Evolutionary conservation across 441 rosid species (phyloP), one percentile per base, ranked within the genome.

Genomic region (Croton setiger): DNA sequence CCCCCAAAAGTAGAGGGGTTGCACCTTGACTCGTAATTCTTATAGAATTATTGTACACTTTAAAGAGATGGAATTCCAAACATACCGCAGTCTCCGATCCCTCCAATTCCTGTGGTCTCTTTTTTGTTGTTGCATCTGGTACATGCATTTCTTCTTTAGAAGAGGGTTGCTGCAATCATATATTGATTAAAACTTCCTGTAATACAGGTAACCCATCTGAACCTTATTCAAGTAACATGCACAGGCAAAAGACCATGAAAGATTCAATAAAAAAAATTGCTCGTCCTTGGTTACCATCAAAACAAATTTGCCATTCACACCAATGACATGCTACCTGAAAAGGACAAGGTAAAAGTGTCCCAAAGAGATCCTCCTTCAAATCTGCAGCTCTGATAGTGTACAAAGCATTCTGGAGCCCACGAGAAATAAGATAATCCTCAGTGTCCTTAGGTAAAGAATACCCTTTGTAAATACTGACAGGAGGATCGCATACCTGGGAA

Each of bases 401-500:
- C 21, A 87, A 75, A 55, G 96, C 96, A 73, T 88, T 81, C 75
- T 85, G 88, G 44, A 91, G 84, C 62, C 97, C 98, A 60, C 68
- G 78, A 48, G 93, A 86, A 14, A 65, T 67, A 27, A 94, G 96
- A 78, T 84, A 82, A 41, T 79, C 87, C 85, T 86, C 82, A 0
- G 88, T 61, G 35, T 84, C 88, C 79, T 82, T 82, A 7, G 90
- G 66, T 70, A 92, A 67, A 21, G 82, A 73, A 77, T 85, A 67
- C 70, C 98, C 98, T 67, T 92, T 92, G 68, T 79, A 90, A 31
- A 94, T 80, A 79, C 97, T 92, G 58, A 84, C 91, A 39, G 98
- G 97, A 75, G 91, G 94, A 72, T 94, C 91, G 65, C 84, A 81
- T 60, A 94, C 74, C 97, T 91, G 69, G 10, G 41, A 60, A 44